Evolutionary conservation across 2,329 filamentous ascomycete genomes (phyloP).

Genomic region (Dactylonectria macrodidyma): DNA sequence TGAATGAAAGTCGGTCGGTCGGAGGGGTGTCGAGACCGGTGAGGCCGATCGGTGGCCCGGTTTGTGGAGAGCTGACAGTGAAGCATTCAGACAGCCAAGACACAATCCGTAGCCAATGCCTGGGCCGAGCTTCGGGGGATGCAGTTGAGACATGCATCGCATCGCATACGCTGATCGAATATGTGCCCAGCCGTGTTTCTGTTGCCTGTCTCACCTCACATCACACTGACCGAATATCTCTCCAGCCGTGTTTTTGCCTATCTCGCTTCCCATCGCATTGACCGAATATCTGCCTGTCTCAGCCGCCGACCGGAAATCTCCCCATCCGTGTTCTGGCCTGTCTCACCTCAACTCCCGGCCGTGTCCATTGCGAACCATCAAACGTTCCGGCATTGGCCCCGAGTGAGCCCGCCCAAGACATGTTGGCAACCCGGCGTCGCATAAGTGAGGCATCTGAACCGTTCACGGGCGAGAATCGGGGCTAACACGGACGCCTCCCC

Average conservation of each 20-base stretch:
- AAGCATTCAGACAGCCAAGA: not conserved
- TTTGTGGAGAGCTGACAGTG: conserved; percentile 4
- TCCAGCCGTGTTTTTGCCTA: no score
- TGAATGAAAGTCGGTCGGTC: not conserved
- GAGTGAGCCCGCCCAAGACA: no score
- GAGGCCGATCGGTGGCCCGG: conserved; percentile 14
- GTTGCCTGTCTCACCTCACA: not conserved
- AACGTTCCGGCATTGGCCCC: not conserved
- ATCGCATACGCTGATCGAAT: not conserved
- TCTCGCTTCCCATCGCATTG: no score
- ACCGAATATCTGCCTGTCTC: no score
- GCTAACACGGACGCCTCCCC: conserved; percentile 21
- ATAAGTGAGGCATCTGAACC: not conserved
- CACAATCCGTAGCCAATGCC: conserved; percentile 9
- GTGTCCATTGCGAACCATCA: not conserved
- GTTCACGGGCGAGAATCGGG: conserved; percentile 6
- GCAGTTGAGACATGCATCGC: conserved; percentile 11
- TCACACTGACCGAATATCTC: no score
- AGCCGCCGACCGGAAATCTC: no score
- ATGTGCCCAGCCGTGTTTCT: not conserved
- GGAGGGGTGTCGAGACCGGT: conserved; percentile 6
- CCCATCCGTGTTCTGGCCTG: no score
- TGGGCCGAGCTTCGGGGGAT: conserved; percentile 4
- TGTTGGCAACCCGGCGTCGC: no score
- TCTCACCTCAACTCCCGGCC: not conserved